These are phyloP conservation scores for Dendrothele bispora DNA, from an alignment of 768 basidiomycete genomes.

Conservation along the genomic window DNA sequence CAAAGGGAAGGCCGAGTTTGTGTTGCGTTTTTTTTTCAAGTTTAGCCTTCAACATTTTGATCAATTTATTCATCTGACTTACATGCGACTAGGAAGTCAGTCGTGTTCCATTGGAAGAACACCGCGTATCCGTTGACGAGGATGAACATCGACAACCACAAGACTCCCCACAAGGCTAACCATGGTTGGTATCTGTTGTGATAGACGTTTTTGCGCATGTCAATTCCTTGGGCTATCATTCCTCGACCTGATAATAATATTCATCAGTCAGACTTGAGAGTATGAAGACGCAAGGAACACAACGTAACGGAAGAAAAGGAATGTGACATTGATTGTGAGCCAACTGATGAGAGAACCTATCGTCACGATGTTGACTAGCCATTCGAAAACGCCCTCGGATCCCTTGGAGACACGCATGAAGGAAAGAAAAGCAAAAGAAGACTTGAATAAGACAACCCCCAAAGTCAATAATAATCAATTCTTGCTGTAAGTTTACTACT, in stretches of 20 bases:
- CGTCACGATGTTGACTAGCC: conserved; percentile 70
- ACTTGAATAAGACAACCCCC: too few species aligned
- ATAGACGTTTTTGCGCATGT: conserved; percentile 63
- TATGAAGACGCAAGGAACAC: conserved; percentile 21
- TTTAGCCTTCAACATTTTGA: too few species aligned
- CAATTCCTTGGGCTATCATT: conserved; percentile 62
- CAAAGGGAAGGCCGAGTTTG: too few species aligned
- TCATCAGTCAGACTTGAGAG: not conserved
- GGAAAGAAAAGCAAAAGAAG: conserved; percentile 46
- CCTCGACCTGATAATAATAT: conserved; percentile 47
- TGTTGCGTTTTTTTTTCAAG: too few species aligned
- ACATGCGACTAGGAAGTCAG: conserved; percentile 52
- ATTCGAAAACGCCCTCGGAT: conserved; percentile 60
- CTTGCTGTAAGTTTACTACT: too few species aligned
- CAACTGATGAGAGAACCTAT: conserved; percentile 71
- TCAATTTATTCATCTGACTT: too few species aligned
- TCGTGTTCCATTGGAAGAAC: conserved; percentile 62
- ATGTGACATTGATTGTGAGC: conserved; percentile 70
- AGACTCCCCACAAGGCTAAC: conserved; percentile 67
- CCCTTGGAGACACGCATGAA: conserved; percentile 69
- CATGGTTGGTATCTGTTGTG: conserved; percentile 63
- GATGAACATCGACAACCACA: conserved; percentile 64
- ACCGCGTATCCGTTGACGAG: conserved; percentile 53
- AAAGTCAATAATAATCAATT: too few species aligned
- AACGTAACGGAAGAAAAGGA: conserved; percentile 68